These are phyloP conservation scores for Saturnispora dispora DNA, from an alignment of 805 yeast species.

Conservation along the genomic window DNA sequence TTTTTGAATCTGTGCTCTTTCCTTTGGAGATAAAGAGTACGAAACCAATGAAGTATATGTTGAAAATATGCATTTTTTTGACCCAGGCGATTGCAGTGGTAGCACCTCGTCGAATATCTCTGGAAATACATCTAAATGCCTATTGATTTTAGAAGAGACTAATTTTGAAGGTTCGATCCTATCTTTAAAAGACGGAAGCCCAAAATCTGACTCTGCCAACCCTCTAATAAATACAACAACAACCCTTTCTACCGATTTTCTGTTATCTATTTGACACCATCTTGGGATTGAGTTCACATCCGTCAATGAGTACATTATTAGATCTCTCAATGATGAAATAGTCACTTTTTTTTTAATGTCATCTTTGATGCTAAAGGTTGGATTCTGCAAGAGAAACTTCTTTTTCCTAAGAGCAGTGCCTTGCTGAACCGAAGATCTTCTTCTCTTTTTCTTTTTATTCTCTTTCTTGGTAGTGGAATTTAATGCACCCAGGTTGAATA, in stretches of 20 bases:
- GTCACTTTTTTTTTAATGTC: constrained; percentile 22
- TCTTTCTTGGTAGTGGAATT: constrained; percentile 16
- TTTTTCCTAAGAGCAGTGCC: constrained; percentile 23
- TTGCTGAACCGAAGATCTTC: constrained; percentile 32
- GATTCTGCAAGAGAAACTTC: constrained; percentile 23
- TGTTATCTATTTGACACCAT: constrained; percentile 43
- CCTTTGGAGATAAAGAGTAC: constrained; percentile 49
- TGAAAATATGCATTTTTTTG: constrained; percentile 45
- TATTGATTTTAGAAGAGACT: constrained; percentile 7
- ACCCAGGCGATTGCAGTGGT: constrained; percentile 60
- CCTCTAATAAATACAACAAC: constrained; percentile 62
- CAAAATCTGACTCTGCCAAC: constrained; percentile 38
- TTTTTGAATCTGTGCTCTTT: constrained; percentile 33
- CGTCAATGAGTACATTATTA: constrained; percentile 35
- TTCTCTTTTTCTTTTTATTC: constrained; percentile 21
- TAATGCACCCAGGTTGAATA: constrained; percentile 7
- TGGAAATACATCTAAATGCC: constrained; percentile 28
- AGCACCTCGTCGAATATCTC: constrained; percentile 34
- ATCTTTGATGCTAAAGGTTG: constrained; percentile 8
- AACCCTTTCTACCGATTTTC: constrained; percentile 40
- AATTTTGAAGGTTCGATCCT: constrained; percentile 9
- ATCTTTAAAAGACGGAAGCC: constrained; percentile 16
- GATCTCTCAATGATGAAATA: constrained; percentile 37
- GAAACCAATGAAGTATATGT: constrained; percentile 45
- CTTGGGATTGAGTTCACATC: constrained; percentile 35